These are phyloP conservation scores for Tricholoma saponaceum DNA, from an alignment of 768 basidiomycete species.

Conservation along the genomic window DNA sequence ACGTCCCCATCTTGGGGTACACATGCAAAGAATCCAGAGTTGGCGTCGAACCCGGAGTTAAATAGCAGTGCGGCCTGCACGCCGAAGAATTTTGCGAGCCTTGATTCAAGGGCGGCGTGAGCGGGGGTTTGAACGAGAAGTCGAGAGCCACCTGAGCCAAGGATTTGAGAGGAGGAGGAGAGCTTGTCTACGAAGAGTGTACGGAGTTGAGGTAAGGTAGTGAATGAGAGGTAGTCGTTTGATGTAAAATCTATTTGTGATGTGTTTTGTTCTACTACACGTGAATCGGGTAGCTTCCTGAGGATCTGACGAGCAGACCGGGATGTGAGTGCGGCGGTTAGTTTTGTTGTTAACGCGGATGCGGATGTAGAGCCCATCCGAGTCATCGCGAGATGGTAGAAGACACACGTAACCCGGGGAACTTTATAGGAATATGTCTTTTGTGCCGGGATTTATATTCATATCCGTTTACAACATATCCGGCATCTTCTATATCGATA, in stretches of 20 bases:
- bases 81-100: constrained; percentile 61
- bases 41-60: constrained; percentile 93
- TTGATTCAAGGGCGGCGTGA: constrained; percentile 68
- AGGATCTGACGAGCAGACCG: constrained; percentile 48
- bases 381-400: no score
- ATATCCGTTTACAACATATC: no score
- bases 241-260: constrained; percentile 63
- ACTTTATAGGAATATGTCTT: no score
- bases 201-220: constrained; percentile 55
- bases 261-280: not conserved
- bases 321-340: constrained; percentile 54
- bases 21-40: constrained; percentile 79
- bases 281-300: not conserved
- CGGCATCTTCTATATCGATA: no score
- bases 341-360: constrained; percentile 23
- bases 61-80: constrained; percentile 70
- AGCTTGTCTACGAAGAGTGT: constrained; percentile 54
- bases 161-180: constrained; percentile 44
- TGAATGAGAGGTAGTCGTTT: constrained; percentile 89
- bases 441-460: no score
- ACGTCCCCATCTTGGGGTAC: constrained; percentile 77
- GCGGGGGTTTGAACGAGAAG: constrained; percentile 74
- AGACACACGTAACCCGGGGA: no score
- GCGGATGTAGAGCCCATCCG: not conserved
- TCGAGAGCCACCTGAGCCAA: constrained; percentile 87